Conservation (phyloP, 306 rosid genomes). For the Malus fusca region DNA sequence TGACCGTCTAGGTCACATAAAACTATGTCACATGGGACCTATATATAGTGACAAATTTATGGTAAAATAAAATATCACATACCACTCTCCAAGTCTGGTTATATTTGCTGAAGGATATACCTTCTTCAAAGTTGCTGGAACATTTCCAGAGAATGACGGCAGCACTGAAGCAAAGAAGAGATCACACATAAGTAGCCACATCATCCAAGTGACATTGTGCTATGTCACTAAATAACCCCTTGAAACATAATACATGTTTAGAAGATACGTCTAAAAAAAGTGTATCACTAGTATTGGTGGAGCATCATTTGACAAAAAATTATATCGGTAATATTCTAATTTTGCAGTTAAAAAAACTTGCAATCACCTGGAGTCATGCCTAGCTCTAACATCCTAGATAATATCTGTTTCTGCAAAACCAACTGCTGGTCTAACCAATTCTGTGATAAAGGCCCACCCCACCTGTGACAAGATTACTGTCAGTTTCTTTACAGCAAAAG, state of each 20-base stretch:
- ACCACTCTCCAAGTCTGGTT: slow-evolving; percentile 94
- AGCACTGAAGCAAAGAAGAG: slow-evolving; percentile 50
- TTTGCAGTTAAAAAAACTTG: not conserved
- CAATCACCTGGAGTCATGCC: slow-evolving; percentile 95
- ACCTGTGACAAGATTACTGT: slow-evolving; percentile 41
- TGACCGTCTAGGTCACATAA: not conserved
- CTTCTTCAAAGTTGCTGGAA: slow-evolving; percentile 66
- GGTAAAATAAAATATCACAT: slow-evolving; percentile 16
- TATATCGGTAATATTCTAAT: not conserved
- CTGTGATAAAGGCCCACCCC: slow-evolving; percentile 95
- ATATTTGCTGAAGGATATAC: slow-evolving; percentile 76
- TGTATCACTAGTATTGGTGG: not conserved
- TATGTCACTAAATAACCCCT: not conserved
- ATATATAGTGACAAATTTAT: slow-evolving; percentile 9
- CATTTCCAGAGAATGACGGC: slow-evolving; percentile 94
- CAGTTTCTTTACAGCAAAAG: slow-evolving; percentile 18
- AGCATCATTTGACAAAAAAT: not conserved
- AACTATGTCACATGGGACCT: not conserved
- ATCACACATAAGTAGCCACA: slow-evolving; percentile 5
- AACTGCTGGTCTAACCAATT: slow-evolving; percentile 88
- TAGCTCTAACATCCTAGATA: slow-evolving; percentile 76
- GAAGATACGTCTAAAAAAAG: slow-evolving; percentile 1
- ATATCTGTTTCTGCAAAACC: slow-evolving; percentile 64
- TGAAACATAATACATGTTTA: not conserved
- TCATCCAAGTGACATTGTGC: slow-evolving; percentile 3